phyloP scores from a whole-genome alignment of 1,139 yeast species.

The Taphrina sp. region DNA sequence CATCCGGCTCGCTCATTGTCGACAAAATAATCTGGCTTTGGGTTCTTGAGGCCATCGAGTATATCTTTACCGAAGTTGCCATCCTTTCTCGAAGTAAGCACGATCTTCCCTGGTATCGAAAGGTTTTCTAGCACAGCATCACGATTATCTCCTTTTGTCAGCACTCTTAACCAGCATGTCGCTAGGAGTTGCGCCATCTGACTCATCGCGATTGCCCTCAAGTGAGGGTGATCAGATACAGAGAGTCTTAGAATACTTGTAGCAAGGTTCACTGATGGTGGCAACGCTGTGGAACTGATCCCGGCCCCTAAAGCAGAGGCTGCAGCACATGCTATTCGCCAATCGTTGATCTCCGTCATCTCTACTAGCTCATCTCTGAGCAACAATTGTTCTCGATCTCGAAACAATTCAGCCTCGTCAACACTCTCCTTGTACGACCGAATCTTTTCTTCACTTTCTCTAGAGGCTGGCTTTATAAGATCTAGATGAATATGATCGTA shows the following conservation, averaged over 20 bases:
- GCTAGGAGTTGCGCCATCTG: conserved; percentile 60
- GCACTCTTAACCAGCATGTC: conserved; percentile 55
- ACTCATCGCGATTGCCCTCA: conserved; percentile 62
- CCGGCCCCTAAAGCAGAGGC: conserved; percentile 56
- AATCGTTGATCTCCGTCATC: conserved; percentile 47
- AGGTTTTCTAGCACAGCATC: conserved; percentile 41
- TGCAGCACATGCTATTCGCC: conserved; percentile 66
- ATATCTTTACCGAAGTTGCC: conserved; percentile 50
- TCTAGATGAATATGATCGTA: conserved; percentile 7
- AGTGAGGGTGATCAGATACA: conserved; percentile 68
- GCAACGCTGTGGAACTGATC: conserved; percentile 48
- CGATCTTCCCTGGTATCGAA: conserved; percentile 48
- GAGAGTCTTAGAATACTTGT: conserved; percentile 55
- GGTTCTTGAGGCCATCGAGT: conserved; percentile 55
- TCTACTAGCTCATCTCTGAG: conserved; percentile 16
- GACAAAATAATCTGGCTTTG: conserved; percentile 42
- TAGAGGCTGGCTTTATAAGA: not conserved
- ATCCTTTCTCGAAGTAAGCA: conserved; percentile 47
- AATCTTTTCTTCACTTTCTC: not conserved
- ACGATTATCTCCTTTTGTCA: conserved; percentile 54
- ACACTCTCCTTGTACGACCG: not conserved
- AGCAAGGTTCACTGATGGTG: conserved; percentile 47
- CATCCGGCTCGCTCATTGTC: conserved; percentile 63
- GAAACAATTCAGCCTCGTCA: conserved; percentile 3
- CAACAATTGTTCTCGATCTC: conserved; percentile 18